Conservation (phyloP, 805 yeast genomes). For the Saccharomyces kudriavzevii region DNA sequence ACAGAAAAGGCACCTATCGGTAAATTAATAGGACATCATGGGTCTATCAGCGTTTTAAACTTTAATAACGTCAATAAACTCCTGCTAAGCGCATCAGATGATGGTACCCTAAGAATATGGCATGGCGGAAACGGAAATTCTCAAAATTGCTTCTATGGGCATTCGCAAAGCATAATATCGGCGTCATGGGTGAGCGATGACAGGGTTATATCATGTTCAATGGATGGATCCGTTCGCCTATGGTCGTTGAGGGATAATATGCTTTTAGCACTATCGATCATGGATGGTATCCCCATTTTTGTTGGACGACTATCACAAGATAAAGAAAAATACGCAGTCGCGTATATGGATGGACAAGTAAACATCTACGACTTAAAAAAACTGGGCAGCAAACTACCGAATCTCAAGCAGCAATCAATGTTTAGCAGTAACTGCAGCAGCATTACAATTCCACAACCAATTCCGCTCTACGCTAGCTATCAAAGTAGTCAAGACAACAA, state of each 20-base stretch:
- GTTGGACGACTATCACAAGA: slow-evolving; percentile 46
- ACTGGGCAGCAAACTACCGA: slow-evolving; percentile 5
- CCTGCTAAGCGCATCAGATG: slow-evolving; percentile 73
- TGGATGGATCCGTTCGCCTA: slow-evolving; percentile 62
- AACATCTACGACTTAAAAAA: slow-evolving; percentile 41
- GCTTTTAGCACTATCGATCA: slow-evolving; percentile 24
- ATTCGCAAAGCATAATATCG: slow-evolving; percentile 48
- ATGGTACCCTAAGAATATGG: slow-evolving; percentile 68
- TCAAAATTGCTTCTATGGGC: slow-evolving; percentile 42
- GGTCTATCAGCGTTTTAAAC: slow-evolving; percentile 45
- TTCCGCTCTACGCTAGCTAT: slow-evolving; percentile 19
- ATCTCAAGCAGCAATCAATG: neutral
- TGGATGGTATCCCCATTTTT: slow-evolving; percentile 50
- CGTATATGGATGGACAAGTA: slow-evolving; percentile 56
- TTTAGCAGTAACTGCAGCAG: neutral
- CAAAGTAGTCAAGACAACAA: slow-evolving; percentile 19
- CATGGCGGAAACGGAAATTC: slow-evolving; percentile 51
- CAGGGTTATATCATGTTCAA: slow-evolving; percentile 45
- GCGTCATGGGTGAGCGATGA: slow-evolving; percentile 47
- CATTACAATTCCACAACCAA: slow-evolving; percentile 16
- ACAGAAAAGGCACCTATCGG: slow-evolving; percentile 43
- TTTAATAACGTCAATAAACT: slow-evolving; percentile 47
- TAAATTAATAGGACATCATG: slow-evolving; percentile 55
- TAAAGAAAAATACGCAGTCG: slow-evolving; percentile 46
- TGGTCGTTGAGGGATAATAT: slow-evolving; percentile 45